phyloP scores from a whole-genome alignment of 2,329 filamentous ascomycete species.

The Cladophialophora yegresii region DNA sequence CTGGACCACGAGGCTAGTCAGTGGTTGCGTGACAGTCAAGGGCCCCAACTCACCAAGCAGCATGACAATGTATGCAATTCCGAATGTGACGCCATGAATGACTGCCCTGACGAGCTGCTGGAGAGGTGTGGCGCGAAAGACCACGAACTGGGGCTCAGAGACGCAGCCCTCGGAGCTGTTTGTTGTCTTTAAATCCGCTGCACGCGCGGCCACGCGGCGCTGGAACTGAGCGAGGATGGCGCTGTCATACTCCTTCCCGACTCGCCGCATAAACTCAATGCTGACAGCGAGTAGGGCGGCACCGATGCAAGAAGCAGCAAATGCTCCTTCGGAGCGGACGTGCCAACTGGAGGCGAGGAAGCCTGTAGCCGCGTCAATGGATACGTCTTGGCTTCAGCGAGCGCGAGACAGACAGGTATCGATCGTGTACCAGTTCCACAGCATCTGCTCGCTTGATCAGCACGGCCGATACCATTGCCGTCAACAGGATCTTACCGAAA shows the following conservation, averaged over 20 bases:
- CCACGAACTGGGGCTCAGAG: constrained; percentile 25
- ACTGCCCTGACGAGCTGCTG: constrained; percentile 32
- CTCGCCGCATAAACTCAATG: constrained; percentile 71
- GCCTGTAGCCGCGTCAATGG: constrained; percentile 58
- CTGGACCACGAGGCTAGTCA: constrained; percentile 41
- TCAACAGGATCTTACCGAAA: constrained; percentile 9
- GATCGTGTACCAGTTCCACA: constrained; percentile 74
- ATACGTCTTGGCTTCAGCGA: constrained; percentile 48
- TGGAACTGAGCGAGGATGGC: constrained; percentile 45
- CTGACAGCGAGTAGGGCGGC: constrained; percentile 71
- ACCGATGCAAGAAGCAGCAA: constrained; percentile 78
- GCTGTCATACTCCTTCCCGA: constrained; percentile 71
- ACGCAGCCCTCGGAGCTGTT: not conserved
- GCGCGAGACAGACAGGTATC: constrained; percentile 51
- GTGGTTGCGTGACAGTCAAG: not conserved
- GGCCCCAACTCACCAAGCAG: constrained; percentile 56
- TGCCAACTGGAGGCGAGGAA: constrained; percentile 73
- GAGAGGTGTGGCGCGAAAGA: constrained; percentile 30
- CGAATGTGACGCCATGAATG: constrained; percentile 28
- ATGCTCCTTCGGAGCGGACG: constrained; percentile 61
- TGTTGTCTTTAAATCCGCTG: not conserved
- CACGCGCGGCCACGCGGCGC: not conserved
- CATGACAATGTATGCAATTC: constrained; percentile 66
- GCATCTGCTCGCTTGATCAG: constrained; percentile 51
- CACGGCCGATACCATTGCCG: not conserved